Conservation (phyloP, 164 flowering plant genomes). For the Pachysandra terminalis region DNA sequence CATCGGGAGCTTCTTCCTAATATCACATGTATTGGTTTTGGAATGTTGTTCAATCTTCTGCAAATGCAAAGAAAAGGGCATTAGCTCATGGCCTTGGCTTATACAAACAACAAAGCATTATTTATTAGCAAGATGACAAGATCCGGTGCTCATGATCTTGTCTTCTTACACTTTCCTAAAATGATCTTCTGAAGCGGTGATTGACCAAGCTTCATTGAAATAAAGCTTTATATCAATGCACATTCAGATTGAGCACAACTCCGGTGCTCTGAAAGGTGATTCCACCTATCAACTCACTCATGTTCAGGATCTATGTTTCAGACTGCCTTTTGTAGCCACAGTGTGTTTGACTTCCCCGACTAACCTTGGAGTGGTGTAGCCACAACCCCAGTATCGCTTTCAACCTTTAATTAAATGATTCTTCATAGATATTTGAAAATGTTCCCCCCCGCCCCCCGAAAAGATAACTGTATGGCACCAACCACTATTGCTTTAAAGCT, state of each 20-base stretch:
- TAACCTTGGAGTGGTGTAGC: too few relatives aligned
- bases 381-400: too few relatives aligned
- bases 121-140: not conserved
- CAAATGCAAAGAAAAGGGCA: slow-evolving; percentile 13
- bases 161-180: not conserved
- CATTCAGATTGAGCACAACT: not conserved
- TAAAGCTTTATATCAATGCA: not conserved
- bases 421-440: too few relatives aligned
- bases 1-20: slow-evolving; percentile 6
- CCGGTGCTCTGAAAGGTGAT: not conserved
- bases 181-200: not conserved
- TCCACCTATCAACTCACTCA: not conserved
- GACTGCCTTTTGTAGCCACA: too few relatives aligned
- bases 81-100: slow-evolving; percentile 15
- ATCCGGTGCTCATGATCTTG: not conserved
- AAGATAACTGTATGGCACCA: too few relatives aligned
- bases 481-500: too few relatives aligned
- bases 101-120: not conserved
- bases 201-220: not conserved
- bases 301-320: not conserved
- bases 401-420: too few relatives aligned
- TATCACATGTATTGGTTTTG: not conserved
- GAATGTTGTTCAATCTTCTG: slow-evolving; percentile 7
- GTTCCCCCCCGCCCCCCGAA: too few relatives aligned
- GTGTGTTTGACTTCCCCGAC: too few relatives aligned